These are phyloP conservation scores for Kluyveromyces dobzhanskii DNA, from an alignment of 805 yeast species.

Conservation along the genomic window DNA sequence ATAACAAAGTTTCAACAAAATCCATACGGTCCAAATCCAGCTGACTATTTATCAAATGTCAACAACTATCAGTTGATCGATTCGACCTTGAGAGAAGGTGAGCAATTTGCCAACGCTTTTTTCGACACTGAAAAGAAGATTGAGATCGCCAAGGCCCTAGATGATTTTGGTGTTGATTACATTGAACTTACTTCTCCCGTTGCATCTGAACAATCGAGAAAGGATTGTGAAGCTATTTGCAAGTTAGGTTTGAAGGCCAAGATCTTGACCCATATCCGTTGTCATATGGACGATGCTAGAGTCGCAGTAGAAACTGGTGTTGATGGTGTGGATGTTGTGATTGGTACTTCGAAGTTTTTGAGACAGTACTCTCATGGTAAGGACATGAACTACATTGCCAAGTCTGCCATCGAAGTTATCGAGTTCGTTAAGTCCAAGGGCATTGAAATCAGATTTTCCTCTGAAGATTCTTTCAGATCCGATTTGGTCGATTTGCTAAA, in stretches of 20 bases:
- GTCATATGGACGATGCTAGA: slow-evolving; percentile 98
- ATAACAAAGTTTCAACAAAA: slow-evolving; percentile 37
- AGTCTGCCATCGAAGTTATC: slow-evolving; percentile 92
- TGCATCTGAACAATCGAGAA: slow-evolving; percentile 88
- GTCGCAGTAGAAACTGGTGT: slow-evolving; percentile 98
- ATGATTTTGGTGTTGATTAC: slow-evolving; percentile 97
- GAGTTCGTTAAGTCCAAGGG: slow-evolving; percentile 96
- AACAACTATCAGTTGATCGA: slow-evolving; percentile 85
- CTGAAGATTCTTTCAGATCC: slow-evolving; percentile 96
- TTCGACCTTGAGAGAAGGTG: slow-evolving; percentile 96
- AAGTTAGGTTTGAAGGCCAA: slow-evolving; percentile 93
- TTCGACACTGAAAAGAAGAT: slow-evolving; percentile 91
- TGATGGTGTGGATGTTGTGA: slow-evolving; percentile 97
- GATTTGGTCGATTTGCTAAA: slow-evolving; percentile 92
- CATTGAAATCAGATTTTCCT: slow-evolving; percentile 91
- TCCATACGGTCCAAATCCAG: slow-evolving; percentile 95
- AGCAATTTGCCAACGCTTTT: slow-evolving; percentile 96
- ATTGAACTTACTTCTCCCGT: slow-evolving; percentile 97
- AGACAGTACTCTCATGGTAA: slow-evolving; percentile 95
- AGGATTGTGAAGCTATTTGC: slow-evolving; percentile 96
- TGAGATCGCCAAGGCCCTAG: slow-evolving; percentile 93
- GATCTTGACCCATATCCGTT: slow-evolving; percentile 91
- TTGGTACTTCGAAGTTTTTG: slow-evolving; percentile 92
- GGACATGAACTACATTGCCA: slow-evolving; percentile 96
- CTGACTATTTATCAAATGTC: slow-evolving; percentile 86